Evolutionary conservation across 371 early-diverging fungal species (phyloP).

Genomic region (Haplosporangium sp.): DNA sequence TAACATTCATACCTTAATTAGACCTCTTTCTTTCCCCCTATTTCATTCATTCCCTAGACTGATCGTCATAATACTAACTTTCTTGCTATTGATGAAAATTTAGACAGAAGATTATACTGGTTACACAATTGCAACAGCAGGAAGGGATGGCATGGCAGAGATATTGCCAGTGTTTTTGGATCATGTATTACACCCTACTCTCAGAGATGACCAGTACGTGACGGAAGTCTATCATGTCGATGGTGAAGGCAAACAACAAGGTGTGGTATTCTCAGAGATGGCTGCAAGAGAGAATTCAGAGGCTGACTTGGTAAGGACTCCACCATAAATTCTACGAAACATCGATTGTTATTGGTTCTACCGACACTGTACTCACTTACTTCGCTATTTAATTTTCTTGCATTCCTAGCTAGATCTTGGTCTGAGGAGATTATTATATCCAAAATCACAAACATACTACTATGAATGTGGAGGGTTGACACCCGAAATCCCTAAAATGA

Average conservation of each 20-base stretch:
- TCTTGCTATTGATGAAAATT: background rate
- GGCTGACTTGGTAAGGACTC: constrained; percentile 60
- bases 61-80: background rate
- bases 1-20: too few relatives aligned
- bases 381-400: background rate
- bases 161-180: constrained; percentile 78
- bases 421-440: constrained; percentile 64
- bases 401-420: constrained; percentile 46
- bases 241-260: constrained; percentile 72
- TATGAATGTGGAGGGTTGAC: constrained; percentile 83
- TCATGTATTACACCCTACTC: constrained; percentile 79
- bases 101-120: constrained; percentile 73
- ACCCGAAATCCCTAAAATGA: constrained; percentile 71
- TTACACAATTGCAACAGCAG: constrained; percentile 77
- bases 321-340: background rate
- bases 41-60: background rate
- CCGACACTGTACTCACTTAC: background rate
- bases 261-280: constrained; percentile 90
- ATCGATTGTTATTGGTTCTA: background rate
- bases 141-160: constrained; percentile 65
- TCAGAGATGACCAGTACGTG: constrained; percentile 73
- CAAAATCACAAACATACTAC: constrained; percentile 65
- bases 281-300: constrained; percentile 76
- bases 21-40: too few relatives aligned
- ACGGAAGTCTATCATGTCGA: constrained; percentile 82